Evolutionary conservation across 2,329 filamentous ascomycete genomes (phyloP), one percentile per base, ranked within the genome.

Genomic region (Colletotrichum sp.): DNA sequence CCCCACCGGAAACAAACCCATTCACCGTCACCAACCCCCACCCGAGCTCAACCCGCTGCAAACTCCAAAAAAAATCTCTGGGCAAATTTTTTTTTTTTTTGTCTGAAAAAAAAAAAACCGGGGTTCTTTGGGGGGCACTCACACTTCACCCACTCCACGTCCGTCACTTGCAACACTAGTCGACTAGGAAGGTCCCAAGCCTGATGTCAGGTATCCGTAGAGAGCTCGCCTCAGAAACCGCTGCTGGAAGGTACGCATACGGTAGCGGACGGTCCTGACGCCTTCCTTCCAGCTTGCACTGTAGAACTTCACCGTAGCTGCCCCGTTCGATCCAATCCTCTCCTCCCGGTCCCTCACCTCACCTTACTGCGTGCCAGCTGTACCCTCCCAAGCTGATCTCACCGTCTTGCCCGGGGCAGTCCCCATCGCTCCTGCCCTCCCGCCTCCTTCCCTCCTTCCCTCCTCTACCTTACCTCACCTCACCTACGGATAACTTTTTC

Each of bases 91-190:
- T 56, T 48, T 24, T 58, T 34, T 36, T 8, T 36, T 9, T 16
- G 5, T 36, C 9, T 21, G 10, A 62, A 59, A 52, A 55, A 62
- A 63, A 18, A 30, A 43, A 18, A 30, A 43, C 3, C 38, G 18
- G 38, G 69, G 71, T 56, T 34, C 62, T 56, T 66, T 64, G 36
- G 59, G 58, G 34, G 21, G 14, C 56, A 24, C 36, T 34, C 9
- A n/a, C 38, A 43, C 38, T n/a, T 43, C 38, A n/a, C 38, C 52
- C 52, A 56, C 71, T 74, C 74, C 65, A 74, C 71, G 70, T 52
- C 43, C 18, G 32, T 73, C 64, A 73, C 43, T 76, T 59, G 58
- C 64, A 70, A 66, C 36, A 69, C 73, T 61, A 34, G 58, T 26
- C 9, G 38, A 43, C 38, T 63, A 48, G 69, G 58, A 65, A 76